phyloP scores from a whole-genome alignment of 495 filamentous ascomycete species.

The Xylaria grammica region DNA sequence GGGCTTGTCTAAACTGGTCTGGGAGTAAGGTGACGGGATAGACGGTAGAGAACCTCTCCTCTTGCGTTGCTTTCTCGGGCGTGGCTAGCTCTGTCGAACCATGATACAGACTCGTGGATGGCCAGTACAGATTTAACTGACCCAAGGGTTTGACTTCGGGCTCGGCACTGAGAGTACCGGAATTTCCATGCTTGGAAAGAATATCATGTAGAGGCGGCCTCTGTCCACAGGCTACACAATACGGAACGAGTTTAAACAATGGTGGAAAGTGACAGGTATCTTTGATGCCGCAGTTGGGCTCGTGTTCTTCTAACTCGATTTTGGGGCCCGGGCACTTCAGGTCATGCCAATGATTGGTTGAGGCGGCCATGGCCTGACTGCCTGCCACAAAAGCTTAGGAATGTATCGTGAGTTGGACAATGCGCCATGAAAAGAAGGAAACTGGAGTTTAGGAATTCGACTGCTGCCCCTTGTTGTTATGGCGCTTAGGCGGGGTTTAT shows the following conservation, averaged over 20 bases:
- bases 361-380: background rate
- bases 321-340: background rate
- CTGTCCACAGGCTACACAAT: background rate
- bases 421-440: too few species aligned
- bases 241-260: background rate
- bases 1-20: background rate
- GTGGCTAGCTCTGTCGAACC: background rate
- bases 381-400: background rate
- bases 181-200: background rate
- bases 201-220: background rate
- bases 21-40: background rate
- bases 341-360: background rate
- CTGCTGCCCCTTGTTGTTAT: too few species aligned
- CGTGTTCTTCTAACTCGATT: background rate
- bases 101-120: background rate
- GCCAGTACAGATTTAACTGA: background rate
- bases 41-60: background rate
- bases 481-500: too few species aligned
- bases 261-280: background rate
- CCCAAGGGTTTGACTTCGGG: background rate
- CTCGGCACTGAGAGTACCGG: background rate
- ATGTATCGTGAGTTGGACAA: too few species aligned
- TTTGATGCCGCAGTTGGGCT: background rate
- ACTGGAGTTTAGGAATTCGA: too few species aligned
- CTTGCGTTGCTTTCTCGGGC: background rate